A percentile compares a stretch with the other conserved stretches of the same genome.
Conservation (phyloP, 2,329 filamentous ascomycete species). For the Drechmeria coniospora region DNA sequence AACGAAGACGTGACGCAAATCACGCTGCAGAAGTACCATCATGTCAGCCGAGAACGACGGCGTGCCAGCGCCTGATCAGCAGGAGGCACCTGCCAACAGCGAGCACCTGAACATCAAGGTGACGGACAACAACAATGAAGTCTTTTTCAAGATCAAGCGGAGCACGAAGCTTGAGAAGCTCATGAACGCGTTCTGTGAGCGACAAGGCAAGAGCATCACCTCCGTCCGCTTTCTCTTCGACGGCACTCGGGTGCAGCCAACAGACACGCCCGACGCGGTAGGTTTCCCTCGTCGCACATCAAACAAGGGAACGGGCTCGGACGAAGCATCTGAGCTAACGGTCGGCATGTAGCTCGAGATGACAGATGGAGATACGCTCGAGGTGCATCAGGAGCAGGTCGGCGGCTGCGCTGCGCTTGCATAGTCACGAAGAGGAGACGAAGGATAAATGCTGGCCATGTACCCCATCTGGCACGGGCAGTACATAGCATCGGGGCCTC, state of each 20-base stretch:
- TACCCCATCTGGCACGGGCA: too few relatives aligned
- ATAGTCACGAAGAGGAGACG: too few relatives aligned
- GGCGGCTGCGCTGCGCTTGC: constrained; percentile 51
- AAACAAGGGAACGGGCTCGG: too few relatives aligned
- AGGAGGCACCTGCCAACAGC: constrained; percentile 29
- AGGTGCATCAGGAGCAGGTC: constrained; percentile 97
- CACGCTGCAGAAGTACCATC: too few relatives aligned
- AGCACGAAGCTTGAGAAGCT: constrained; percentile 92
- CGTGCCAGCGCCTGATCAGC: constrained; percentile 30
- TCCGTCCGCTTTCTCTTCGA: constrained; percentile 94
- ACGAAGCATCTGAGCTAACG: constrained; percentile 1
- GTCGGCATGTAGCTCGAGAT: constrained; percentile 62
- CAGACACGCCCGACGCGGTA: constrained; percentile 85
- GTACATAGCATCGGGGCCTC: too few relatives aligned
- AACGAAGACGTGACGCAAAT: too few relatives aligned
- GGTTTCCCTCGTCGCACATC: too few relatives aligned
- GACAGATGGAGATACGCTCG: constrained; percentile 87
- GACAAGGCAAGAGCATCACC: constrained; percentile 72
- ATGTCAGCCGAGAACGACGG: constrained; percentile 34
- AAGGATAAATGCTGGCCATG: too few relatives aligned
- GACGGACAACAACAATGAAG: constrained; percentile 97
- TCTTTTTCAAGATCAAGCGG: constrained; percentile 99
- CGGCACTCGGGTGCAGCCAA: constrained; percentile 77
- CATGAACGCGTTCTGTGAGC: constrained; percentile 95
- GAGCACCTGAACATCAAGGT: constrained; percentile 99